phyloP scores from a whole-genome alignment of 2,329 filamentous ascomycete species.

The Colletotrichum gigasporum region DNA sequence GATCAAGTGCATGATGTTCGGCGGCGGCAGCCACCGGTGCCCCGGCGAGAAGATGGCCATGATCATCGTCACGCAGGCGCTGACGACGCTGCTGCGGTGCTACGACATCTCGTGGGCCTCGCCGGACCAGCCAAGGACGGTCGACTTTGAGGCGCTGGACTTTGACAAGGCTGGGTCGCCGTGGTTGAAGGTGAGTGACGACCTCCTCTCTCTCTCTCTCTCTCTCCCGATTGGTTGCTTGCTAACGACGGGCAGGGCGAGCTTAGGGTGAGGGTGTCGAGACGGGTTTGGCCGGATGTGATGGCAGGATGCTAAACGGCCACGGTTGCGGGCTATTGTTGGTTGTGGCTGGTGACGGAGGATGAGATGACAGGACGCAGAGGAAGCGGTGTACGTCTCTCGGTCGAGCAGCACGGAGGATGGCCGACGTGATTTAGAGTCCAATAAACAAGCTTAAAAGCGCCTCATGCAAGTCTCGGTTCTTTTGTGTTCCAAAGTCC shows the following conservation, averaged over 20 bases:
- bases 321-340: too few relatives aligned
- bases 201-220: neutral
- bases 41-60: slow-evolving; percentile 26
- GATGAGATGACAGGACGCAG: too few relatives aligned
- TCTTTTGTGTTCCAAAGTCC: too few relatives aligned
- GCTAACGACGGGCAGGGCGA: neutral
- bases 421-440: too few relatives aligned
- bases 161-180: slow-evolving; percentile 32
- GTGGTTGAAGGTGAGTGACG: slow-evolving; percentile 25
- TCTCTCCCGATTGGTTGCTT: neutral
- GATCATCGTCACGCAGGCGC: slow-evolving; percentile 15
- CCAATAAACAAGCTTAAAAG: too few relatives aligned
- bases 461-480: too few relatives aligned
- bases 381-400: too few relatives aligned
- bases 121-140: neutral
- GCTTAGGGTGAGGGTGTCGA: slow-evolving; percentile 11
- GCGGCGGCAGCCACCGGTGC: slow-evolving; percentile 16
- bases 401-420: too few relatives aligned
- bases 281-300: slow-evolving; percentile 22
- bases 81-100: slow-evolving; percentile 30
- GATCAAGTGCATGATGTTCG: slow-evolving; percentile 10
- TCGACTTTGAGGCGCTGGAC: slow-evolving; percentile 22
- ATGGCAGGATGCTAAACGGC: slow-evolving; percentile 24
- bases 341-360: too few relatives aligned
- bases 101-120: slow-evolving; percentile 33